Conservation (phyloP, 2,329 filamentous ascomycete genomes). For the Fusarium devonianum region DNA sequence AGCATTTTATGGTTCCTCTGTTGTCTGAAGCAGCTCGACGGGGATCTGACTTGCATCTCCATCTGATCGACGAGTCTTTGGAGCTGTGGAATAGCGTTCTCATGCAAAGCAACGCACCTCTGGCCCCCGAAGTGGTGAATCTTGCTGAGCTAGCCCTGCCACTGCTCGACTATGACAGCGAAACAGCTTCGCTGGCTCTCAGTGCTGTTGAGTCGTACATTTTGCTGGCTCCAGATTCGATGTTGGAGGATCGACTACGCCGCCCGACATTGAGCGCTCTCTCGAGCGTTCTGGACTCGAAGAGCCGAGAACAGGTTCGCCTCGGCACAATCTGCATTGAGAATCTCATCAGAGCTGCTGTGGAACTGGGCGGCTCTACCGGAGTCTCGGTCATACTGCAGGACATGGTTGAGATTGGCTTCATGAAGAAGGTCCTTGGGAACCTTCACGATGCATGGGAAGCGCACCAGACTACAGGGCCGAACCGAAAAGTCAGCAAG, state of each 20-base stretch:
- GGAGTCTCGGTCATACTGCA: slow-evolving; percentile 70
- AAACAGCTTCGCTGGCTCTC: slow-evolving; percentile 67
- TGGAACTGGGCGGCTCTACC: slow-evolving; percentile 65
- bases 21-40: slow-evolving; percentile 81
- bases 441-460: slow-evolving; percentile 73
- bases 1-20: slow-evolving; percentile 80
- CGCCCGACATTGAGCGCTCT: slow-evolving; percentile 58
- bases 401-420: slow-evolving; percentile 69
- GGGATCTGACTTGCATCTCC: slow-evolving; percentile 76
- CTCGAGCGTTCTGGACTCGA: slow-evolving; percentile 58
- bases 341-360: slow-evolving; percentile 68
- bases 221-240: slow-evolving; percentile 71
- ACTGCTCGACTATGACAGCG: slow-evolving; percentile 70
- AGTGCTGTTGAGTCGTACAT: slow-evolving; percentile 75
- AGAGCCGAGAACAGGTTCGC: slow-evolving; percentile 64
- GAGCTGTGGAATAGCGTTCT: slow-evolving; percentile 86
- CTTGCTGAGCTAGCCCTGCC: slow-evolving; percentile 70
- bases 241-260: slow-evolving; percentile 64
- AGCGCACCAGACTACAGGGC: slow-evolving; percentile 82
- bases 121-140: slow-evolving; percentile 66
- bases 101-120: slow-evolving; percentile 67
- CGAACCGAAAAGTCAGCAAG: slow-evolving; percentile 72
- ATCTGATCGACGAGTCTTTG: slow-evolving; percentile 89
- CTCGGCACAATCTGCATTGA: slow-evolving; percentile 69
- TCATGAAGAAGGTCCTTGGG: slow-evolving; percentile 69